Conservation (phyloP, 2,329 filamentous ascomycete species). For the Claviceps sorghi region DNA sequence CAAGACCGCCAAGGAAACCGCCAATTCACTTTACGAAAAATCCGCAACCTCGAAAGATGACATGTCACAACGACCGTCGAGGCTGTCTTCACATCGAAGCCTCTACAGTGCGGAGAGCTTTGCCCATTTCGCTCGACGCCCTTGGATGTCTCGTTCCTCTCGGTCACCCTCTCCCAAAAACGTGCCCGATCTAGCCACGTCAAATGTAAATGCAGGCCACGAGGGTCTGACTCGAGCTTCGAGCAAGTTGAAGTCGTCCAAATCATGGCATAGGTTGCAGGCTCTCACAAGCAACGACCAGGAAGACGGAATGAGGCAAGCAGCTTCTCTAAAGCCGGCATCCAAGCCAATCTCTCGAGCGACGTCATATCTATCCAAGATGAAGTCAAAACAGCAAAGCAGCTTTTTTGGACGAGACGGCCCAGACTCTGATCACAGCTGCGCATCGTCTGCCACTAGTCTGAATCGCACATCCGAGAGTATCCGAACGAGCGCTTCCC, state of each 20-base stretch:
- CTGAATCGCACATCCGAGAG: conserved; percentile 26
- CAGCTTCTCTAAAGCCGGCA: conserved; percentile 22
- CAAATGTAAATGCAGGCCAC: conserved; percentile 12
- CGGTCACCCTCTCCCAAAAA: conserved; percentile 26
- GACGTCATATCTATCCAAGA: conserved; percentile 34
- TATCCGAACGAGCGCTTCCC: conserved; percentile 22
- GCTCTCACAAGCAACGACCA: conserved; percentile 14
- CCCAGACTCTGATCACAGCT: conserved; percentile 27
- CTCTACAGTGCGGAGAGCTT: conserved; percentile 31
- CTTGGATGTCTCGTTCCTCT: conserved; percentile 6
- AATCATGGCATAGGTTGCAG: conserved; percentile 14
- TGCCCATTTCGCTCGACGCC: conserved; percentile 15
- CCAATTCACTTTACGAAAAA: conserved; percentile 7
- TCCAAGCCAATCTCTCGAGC: conserved; percentile 28
- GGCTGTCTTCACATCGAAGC: conserved; percentile 20
- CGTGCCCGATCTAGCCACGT: conserved; percentile 13
- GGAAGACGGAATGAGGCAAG: conserved; percentile 10
- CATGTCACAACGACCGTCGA: conserved; percentile 3
- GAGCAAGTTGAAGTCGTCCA: neutral
- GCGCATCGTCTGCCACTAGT: conserved; percentile 32
- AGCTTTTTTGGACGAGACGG: conserved; percentile 22
- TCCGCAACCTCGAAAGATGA: conserved; percentile 1
- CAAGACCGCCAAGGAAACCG: conserved; percentile 21
- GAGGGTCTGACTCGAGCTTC: neutral
- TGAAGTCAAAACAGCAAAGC: conserved; percentile 31